Conservation (phyloP, 2,329 filamentous ascomycete genomes). For the Escovopsis sp. region DNA sequence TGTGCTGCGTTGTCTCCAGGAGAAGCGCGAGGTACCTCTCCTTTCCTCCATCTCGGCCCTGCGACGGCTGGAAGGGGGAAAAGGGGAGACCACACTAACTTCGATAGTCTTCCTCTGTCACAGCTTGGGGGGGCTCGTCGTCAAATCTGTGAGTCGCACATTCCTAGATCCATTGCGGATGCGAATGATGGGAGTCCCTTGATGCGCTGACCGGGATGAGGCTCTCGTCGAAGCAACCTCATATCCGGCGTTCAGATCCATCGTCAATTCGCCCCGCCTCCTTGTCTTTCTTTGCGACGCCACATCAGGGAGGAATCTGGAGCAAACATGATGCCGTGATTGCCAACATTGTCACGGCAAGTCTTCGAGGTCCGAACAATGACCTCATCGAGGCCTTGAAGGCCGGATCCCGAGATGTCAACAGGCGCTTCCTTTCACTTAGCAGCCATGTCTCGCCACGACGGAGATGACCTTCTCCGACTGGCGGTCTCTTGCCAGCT, state of each 20-base stretch:
- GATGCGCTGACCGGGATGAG: neutral
- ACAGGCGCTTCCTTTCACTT: slow-evolving; percentile 1
- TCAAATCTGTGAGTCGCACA: slow-evolving; percentile 4
- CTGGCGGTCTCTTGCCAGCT: no score
- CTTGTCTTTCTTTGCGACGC: slow-evolving; percentile 5
- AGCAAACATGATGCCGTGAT: slow-evolving; percentile 1
- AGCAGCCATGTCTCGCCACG: neutral
- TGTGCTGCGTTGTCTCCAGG: neutral
- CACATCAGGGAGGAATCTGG: slow-evolving; percentile 3
- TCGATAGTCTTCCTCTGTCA: slow-evolving; percentile 6
- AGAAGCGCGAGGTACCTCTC: slow-evolving; percentile 1
- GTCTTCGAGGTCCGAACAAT: neutral
- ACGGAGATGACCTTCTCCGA: no score
- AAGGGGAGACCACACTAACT: neutral
- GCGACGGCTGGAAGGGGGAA: no score
- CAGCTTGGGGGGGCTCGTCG: slow-evolving; percentile 6
- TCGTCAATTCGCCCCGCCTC: neutral
- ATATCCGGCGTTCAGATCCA: slow-evolving; percentile 1
- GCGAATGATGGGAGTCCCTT: neutral
- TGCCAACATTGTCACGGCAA: slow-evolving; percentile 1
- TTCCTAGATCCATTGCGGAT: no score
- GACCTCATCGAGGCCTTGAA: slow-evolving; percentile 2
- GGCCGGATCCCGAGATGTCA: slow-evolving; percentile 2
- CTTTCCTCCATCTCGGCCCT: no score
- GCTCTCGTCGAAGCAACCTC: slow-evolving; percentile 4